Evolutionary conservation across 352 stramenopile species (phyloP).

Genomic region (Globisporangium nunn): DNA sequence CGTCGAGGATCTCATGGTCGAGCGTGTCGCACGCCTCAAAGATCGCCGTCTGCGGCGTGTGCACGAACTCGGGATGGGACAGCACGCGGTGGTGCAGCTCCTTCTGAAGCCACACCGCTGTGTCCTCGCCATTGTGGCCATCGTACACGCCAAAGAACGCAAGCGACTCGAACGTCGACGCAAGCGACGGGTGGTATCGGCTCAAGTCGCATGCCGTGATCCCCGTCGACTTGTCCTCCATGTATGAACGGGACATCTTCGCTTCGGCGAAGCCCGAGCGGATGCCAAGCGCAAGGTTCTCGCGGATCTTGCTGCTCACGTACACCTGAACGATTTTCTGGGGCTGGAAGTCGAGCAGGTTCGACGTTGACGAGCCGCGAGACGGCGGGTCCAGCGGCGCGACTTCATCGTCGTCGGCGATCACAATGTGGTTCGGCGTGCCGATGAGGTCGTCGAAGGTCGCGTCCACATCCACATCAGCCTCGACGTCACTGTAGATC

Average conservation of each 20-base stretch:
- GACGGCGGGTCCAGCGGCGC: constrained; percentile 23
- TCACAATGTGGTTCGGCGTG: constrained; percentile 41
- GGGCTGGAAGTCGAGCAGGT: constrained; percentile 15
- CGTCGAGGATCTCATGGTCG: constrained; percentile 71
- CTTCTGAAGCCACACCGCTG: constrained; percentile 66
- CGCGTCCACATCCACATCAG: constrained; percentile 79
- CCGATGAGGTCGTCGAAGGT: constrained; percentile 83
- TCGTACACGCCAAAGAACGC: constrained; percentile 86
- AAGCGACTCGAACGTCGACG: constrained; percentile 34
- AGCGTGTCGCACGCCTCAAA: constrained; percentile 45
- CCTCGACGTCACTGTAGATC: constrained; percentile 78
- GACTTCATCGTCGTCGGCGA: constrained; percentile 60
- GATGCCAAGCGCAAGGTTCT: constrained; percentile 66
- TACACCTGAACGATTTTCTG: constrained; percentile 72
- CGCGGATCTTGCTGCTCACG: constrained; percentile 83
- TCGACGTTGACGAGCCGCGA: constrained; percentile 20
- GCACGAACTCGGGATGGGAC: constrained; percentile 41
- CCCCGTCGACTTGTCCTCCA: constrained; percentile 77
- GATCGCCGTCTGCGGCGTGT: constrained; percentile 47
- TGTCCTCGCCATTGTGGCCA: constrained; percentile 81
- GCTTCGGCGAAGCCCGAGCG: constrained; percentile 79
- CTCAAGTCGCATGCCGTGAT: constrained; percentile 41
- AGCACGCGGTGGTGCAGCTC: constrained; percentile 78
- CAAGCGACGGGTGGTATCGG: constrained; percentile 29
- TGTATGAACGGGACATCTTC: constrained; percentile 80